Base-by-base conservation (phyloP, 108 stramenopile genomes). In the Cyclotella atomus region DNA sequence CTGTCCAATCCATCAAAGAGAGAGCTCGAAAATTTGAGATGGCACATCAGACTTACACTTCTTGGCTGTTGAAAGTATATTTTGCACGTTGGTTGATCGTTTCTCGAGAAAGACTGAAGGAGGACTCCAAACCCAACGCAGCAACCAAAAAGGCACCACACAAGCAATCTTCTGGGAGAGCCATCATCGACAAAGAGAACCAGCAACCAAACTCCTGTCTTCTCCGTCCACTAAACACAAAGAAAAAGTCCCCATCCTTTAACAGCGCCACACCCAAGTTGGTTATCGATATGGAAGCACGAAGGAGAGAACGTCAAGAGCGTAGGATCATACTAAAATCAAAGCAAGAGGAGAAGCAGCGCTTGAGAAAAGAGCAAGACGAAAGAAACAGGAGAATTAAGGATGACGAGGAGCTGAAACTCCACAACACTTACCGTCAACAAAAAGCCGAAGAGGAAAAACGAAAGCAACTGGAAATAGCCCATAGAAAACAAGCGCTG, bases 231-330 rank as follows among this genome's bases (percentile, higher is more conserved):
- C 30, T 60, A 33, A 63, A 60, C 6, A 36, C 30, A 2, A 15
- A 28, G 27, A 65, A 36, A 50, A 59, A 34, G 30, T 1, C 23
- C 28, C 43, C 49, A 16, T 6, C 15, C 35, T 36, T 63, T 21
- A 25, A 38, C 20, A 62, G 43, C 34, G 29, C 54, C 3, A 36
- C 65, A 15, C 75, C 75, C 60, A 67, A 76, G 68, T 23, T 61
- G 16, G 45, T 76, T 0, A 2, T 61, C 34, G 57, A 68, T 3
- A 61, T 68, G 59, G 17, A 68, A 20, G 44, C 28, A 30, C 66
- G 75, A 20, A 50, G 66, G 43, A 34, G 21, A 64, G 75, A 76
- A 32, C 67, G 75, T 23, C 32, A 61, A 43, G 33, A 69, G 24
- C 67, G 75, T 7, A 61, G 59, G 34, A 47, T 53, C 28, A 44